phyloP scores from a whole-genome alignment of 2,329 filamentous ascomycete genomes.

The Sclerotinia glacialis region DNA sequence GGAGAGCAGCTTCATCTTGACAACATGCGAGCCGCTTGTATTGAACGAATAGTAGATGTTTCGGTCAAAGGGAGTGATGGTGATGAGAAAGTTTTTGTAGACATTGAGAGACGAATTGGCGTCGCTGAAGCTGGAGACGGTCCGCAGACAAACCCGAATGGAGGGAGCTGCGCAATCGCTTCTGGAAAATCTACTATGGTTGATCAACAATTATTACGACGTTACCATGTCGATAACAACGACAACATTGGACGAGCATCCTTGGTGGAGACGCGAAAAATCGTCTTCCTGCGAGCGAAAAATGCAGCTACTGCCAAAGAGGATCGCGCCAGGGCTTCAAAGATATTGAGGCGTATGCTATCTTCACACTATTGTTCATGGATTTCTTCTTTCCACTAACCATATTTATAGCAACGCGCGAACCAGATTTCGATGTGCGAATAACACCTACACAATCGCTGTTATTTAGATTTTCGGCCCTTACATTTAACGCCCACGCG shows the following conservation, averaged over 20 bases:
- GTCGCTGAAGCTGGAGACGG: conserved; percentile 33
- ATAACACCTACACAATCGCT: conserved; percentile 67
- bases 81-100: conserved; percentile 38
- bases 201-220: conserved; percentile 13
- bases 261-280: conserved; percentile 56
- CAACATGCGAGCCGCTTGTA: conserved; percentile 43
- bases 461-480: conserved; percentile 85
- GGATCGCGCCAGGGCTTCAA: conserved; percentile 26
- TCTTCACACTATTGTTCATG: conserved; percentile 18
- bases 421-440: conserved; percentile 53
- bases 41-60: conserved; percentile 49
- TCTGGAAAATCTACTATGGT: background rate
- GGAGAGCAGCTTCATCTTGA: conserved; percentile 35
- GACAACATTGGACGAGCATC: conserved; percentile 26
- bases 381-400: background rate
- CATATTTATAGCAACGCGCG: conserved; percentile 26
- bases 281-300: conserved; percentile 60
- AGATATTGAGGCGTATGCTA: conserved; percentile 33
- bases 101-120: conserved; percentile 34
- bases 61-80: conserved; percentile 31
- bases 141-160: background rate
- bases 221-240: background rate
- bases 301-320: conserved; percentile 24
- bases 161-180: conserved; percentile 27
- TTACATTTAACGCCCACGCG: conserved; percentile 87